Evolutionary conservation across 768 basidiomycete species (phyloP).

Genomic region (Boletus bicolor): DNA sequence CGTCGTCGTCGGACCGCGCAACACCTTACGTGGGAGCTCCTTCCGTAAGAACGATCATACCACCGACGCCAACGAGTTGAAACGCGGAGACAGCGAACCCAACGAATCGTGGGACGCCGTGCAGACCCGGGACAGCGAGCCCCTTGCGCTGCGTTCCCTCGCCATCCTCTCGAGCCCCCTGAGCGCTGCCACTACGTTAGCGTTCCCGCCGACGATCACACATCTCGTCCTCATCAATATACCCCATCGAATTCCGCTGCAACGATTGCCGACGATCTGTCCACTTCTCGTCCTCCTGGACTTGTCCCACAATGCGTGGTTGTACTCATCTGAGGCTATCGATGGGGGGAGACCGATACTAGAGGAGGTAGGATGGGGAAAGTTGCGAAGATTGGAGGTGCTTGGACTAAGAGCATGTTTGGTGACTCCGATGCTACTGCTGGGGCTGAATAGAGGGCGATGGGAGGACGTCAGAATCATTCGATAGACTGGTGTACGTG

Average conservation of each 20-base stretch:
- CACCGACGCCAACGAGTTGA: not conserved
- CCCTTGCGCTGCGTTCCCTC: constrained; percentile 42
- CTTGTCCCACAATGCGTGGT: constrained; percentile 62
- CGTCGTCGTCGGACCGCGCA: constrained; percentile 56
- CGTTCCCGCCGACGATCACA: constrained; percentile 63
- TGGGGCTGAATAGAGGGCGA: constrained; percentile 53
- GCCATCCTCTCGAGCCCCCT: constrained; percentile 50
- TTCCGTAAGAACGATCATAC: constrained; percentile 29
- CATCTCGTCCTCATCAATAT: constrained; percentile 57
- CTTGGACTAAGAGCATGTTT: constrained; percentile 57
- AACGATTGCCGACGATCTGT: constrained; percentile 55
- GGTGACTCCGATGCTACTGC: constrained; percentile 40
- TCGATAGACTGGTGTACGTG: constrained; percentile 25
- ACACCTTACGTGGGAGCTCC: constrained; percentile 41
- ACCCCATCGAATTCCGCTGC: constrained; percentile 45
- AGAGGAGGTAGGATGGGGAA: constrained; percentile 55
- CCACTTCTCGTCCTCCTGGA: constrained; percentile 64
- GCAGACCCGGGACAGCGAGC: constrained; percentile 29
- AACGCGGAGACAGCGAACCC: not conserved
- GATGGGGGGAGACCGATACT: constrained; percentile 33
- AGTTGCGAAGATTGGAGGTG: constrained; percentile 50
- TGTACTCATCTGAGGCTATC: constrained; percentile 10
- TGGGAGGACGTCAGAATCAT: constrained; percentile 64
- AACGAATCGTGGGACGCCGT: constrained; percentile 41
- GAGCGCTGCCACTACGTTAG: constrained; percentile 40